phyloP scores from a whole-genome alignment of 2,329 filamentous ascomycete genomes.

The Talaromyces sp. region DNA sequence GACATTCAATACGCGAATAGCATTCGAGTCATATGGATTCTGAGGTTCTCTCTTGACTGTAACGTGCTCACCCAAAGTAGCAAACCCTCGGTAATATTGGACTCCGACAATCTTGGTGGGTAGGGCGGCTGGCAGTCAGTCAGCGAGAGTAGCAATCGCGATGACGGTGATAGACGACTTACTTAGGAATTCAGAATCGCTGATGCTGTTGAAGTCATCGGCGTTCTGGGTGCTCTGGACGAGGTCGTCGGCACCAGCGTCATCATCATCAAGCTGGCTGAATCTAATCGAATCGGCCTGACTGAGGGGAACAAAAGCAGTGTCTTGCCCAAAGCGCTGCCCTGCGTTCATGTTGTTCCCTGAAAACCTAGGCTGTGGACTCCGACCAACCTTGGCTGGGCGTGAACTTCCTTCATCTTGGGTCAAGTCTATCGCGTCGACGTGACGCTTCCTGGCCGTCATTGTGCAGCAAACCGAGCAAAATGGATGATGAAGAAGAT shows the following conservation, averaged over 20 bases:
- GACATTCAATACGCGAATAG: conserved; percentile 74
- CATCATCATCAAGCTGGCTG: conserved; percentile 30
- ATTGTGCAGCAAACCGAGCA: not conserved
- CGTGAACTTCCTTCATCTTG: conserved; percentile 17
- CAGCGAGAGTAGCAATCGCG: conserved; percentile 19
- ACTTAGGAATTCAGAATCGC: conserved; percentile 36
- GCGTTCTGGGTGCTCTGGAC: conserved; percentile 28
- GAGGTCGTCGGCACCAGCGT: conserved; percentile 29
- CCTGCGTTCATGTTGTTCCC: conserved; percentile 14
- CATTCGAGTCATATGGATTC: conserved; percentile 70
- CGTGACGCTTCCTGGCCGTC: conserved; percentile 1
- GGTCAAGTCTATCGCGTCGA: conserved; percentile 26
- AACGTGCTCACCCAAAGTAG: conserved; percentile 60
- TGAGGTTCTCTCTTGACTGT: conserved; percentile 60
- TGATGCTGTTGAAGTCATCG: conserved; percentile 30
- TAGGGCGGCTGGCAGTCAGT: conserved; percentile 32
- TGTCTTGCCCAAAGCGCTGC: conserved; percentile 25
- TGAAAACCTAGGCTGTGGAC: not conserved
- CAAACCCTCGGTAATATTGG: conserved; percentile 60
- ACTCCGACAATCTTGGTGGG: conserved; percentile 57
- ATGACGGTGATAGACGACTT: conserved; percentile 15
- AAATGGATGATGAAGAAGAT: not conserved
- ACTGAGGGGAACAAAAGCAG: conserved; percentile 27
- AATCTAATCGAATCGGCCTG: conserved; percentile 22
- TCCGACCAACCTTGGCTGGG: conserved; percentile 13